Evolutionary conservation across 306 rosid species (phyloP).

Genomic region (Boehmeria nivea): DNA sequence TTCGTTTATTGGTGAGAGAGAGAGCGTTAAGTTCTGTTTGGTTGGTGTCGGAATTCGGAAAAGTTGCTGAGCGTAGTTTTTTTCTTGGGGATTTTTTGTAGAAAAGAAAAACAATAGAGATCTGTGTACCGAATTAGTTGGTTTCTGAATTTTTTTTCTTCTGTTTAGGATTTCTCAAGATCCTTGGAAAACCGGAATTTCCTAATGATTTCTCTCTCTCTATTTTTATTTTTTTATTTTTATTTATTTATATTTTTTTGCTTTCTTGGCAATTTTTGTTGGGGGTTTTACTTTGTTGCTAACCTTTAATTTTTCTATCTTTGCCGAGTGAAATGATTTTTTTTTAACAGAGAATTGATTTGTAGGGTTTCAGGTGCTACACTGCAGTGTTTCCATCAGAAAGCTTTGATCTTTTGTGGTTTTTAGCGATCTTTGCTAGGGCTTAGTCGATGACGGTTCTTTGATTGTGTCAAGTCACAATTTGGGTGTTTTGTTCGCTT

Average conservation of each 20-base stretch:
- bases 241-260: not conserved
- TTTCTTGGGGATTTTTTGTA: too few relatives aligned
- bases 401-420: slow-evolving; percentile 37
- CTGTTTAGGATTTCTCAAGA: not conserved
- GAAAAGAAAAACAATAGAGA: too few relatives aligned
- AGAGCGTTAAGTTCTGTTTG: not conserved
- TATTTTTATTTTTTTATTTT: too few relatives aligned
- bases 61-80: too few relatives aligned
- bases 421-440: too few relatives aligned
- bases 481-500: not conserved
- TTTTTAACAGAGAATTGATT: not conserved
- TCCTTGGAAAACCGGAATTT: not conserved
- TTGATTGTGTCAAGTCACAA: slow-evolving; percentile 6
- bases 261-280: too few relatives aligned
- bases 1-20: too few relatives aligned
- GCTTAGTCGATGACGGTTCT: slow-evolving; percentile 22
- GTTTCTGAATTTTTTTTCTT: too few relatives aligned
- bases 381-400: slow-evolving; percentile 17
- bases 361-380: slow-evolving; percentile 16
- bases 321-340: not conserved
- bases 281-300: too few relatives aligned
- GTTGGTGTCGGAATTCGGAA: not conserved
- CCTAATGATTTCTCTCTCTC: not conserved
- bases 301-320: not conserved
- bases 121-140: too few relatives aligned